Percentiles rank a stretch among this genome's conserved stretches.
These are phyloP conservation scores for Colletotrichum filicis DNA, from an alignment of 2,329 filamentous ascomycete species.

Conservation along the genomic window DNA sequence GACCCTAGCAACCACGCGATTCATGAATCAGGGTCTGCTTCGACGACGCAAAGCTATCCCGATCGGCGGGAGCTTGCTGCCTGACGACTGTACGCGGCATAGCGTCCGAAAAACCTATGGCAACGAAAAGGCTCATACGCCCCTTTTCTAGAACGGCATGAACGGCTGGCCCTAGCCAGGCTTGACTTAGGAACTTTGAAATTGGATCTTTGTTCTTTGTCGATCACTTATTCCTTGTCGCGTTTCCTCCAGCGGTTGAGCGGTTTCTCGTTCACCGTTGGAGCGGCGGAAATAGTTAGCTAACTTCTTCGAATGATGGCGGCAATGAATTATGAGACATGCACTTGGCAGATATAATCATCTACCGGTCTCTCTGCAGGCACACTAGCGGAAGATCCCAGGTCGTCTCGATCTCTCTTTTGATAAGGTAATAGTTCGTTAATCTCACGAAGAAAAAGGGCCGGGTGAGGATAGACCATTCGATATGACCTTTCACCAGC, in stretches of 20 bases:
- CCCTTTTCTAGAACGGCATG: not conserved
- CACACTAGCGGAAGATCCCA: not conserved
- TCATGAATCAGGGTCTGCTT: constrained; percentile 11
- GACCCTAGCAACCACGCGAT: constrained; percentile 13
- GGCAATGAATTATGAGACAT: constrained; percentile 18
- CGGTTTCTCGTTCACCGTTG: constrained; percentile 6
- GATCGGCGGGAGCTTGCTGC: constrained; percentile 1
- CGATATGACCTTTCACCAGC: not conserved
- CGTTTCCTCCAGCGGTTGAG: constrained; percentile 16
- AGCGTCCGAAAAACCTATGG: not conserved
- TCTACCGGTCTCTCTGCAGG: not conserved
- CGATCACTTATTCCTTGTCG: constrained; percentile 1
- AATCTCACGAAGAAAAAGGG: not conserved
- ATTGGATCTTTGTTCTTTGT: not conserved
- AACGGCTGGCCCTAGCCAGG: not conserved
- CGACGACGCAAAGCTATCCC: not conserved
- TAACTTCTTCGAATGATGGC: not conserved
- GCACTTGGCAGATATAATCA: not conserved
- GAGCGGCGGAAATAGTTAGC: not conserved
- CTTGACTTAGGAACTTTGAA: not conserved
- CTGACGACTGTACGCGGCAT: not conserved
- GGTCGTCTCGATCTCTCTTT: not conserved
- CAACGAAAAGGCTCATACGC: not conserved
- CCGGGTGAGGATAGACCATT: not conserved
- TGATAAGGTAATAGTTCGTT: not conserved